Conservation (phyloP, 306 rosid species). For the Hippophae rhamnoides region DNA sequence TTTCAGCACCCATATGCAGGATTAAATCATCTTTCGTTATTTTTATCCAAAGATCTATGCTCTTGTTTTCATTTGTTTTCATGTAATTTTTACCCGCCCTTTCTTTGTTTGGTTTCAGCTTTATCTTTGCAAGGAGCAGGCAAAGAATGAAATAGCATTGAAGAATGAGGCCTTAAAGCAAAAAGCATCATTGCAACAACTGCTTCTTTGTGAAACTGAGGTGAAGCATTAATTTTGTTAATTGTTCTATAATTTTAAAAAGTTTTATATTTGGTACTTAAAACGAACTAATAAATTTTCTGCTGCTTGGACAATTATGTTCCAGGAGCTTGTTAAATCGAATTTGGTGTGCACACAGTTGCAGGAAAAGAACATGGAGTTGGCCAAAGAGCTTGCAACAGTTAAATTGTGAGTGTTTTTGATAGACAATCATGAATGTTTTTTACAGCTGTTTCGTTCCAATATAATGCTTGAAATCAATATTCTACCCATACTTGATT, state of each 20-base stretch:
- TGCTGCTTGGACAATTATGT: constrained; percentile 5
- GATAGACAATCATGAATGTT: not conserved
- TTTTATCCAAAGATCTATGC: not conserved
- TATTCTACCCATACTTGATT: not conserved
- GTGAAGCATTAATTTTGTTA: constrained; percentile 23
- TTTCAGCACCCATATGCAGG: not conserved
- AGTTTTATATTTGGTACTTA: no score
- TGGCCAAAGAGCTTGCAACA: constrained; percentile 87
- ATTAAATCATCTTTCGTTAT: not conserved
- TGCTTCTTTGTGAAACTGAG: constrained; percentile 51
- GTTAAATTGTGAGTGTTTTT: constrained; percentile 65
- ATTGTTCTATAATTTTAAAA: not conserved
- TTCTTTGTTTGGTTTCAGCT: constrained; percentile 40
- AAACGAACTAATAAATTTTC: not conserved
- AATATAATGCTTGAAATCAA: not conserved
- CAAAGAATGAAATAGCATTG: constrained; percentile 33
- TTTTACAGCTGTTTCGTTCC: not conserved
- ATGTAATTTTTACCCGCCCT: constrained; percentile 5
- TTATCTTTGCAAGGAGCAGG: constrained; percentile 51
- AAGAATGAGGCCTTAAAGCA: constrained; percentile 61
- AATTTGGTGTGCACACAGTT: constrained; percentile 43
- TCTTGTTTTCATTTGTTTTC: not conserved
- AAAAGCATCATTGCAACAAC: constrained; percentile 33
- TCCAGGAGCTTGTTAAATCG: constrained; percentile 64
- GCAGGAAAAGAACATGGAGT: constrained; percentile 66